phyloP scores from a whole-genome alignment of 208 protist genomes.

The Leishmania braziliensis region DNA sequence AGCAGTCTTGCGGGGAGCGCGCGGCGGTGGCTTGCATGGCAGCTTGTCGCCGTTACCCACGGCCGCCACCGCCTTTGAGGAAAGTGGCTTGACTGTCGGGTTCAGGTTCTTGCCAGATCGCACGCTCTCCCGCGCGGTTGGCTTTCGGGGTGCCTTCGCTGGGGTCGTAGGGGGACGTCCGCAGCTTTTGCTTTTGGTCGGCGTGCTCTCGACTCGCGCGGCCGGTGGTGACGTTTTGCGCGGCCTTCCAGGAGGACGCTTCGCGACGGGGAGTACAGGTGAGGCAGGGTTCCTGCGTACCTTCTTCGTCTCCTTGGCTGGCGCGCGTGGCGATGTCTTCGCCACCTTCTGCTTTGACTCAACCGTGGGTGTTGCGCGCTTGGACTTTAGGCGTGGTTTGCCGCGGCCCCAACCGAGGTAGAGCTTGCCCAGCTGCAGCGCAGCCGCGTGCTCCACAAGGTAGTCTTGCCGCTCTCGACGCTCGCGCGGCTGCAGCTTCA shows the following conservation, averaged over 20 bases:
- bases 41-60: background rate
- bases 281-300: background rate
- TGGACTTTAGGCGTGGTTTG: background rate
- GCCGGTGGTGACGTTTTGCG: background rate
- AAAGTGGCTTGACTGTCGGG: background rate
- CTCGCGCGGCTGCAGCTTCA: constrained; percentile 46
- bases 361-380: background rate
- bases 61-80: background rate
- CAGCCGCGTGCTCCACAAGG: constrained; percentile 41
- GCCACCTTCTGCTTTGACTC: background rate
- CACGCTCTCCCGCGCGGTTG: background rate
- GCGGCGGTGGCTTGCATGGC: background rate
- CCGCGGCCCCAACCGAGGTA: constrained; percentile 35
- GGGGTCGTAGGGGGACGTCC: background rate
- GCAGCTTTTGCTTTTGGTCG: background rate
- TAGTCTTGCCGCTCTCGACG: constrained; percentile 29
- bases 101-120: background rate
- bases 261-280: background rate
- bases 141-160: background rate
- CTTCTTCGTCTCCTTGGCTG: constrained; percentile 3
- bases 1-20: background rate
- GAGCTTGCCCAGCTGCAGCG: constrained; percentile 33
- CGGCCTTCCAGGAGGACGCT: background rate
- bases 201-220: background rate
- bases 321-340: constrained; percentile 1